phyloP scores from a whole-genome alignment of 768 basidiomycete species.

The Sutorius australiensis region DNA sequence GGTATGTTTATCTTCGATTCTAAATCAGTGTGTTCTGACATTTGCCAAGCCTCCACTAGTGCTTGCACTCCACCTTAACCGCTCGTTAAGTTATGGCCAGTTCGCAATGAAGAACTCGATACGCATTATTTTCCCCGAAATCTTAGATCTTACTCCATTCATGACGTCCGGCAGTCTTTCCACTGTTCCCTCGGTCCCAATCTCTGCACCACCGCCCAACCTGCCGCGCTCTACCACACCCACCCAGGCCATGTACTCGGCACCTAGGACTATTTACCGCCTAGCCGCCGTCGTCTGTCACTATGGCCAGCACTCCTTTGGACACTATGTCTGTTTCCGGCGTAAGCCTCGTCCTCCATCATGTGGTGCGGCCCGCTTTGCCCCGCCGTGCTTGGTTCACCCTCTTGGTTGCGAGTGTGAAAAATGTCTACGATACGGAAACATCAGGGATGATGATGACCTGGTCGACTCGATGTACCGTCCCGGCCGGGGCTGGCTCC shows the following conservation, averaged over 20 bases:
- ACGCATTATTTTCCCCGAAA: constrained; percentile 76
- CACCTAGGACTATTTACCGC: constrained; percentile 75
- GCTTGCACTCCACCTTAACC: constrained; percentile 85
- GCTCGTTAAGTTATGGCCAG: constrained; percentile 79
- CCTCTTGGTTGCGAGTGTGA: constrained; percentile 47
- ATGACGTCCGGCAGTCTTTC: constrained; percentile 79
- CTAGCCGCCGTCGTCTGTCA: constrained; percentile 87
- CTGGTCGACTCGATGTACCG: constrained; percentile 27
- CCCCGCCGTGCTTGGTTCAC: constrained; percentile 38
- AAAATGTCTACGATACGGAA: constrained; percentile 44
- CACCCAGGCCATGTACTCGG: constrained; percentile 49
- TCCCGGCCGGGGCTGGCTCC: constrained; percentile 74
- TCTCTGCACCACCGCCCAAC: constrained; percentile 58
- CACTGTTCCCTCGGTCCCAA: constrained; percentile 61
- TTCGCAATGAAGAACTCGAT: constrained; percentile 81
- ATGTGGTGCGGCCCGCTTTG: constrained; percentile 37
- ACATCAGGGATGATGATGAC: constrained; percentile 56
- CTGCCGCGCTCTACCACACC: constrained; percentile 51
- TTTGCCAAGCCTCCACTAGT: constrained; percentile 71
- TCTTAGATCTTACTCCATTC: constrained; percentile 86
- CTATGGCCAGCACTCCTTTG: constrained; percentile 88
- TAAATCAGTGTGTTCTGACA: constrained; percentile 16
- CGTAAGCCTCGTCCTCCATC: constrained; percentile 63
- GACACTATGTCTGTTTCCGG: constrained; percentile 91
- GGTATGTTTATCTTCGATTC: constrained; percentile 36